Evolutionary conservation across 345 rosid species (phyloP).

Genomic region (Murraya koenigii): DNA sequence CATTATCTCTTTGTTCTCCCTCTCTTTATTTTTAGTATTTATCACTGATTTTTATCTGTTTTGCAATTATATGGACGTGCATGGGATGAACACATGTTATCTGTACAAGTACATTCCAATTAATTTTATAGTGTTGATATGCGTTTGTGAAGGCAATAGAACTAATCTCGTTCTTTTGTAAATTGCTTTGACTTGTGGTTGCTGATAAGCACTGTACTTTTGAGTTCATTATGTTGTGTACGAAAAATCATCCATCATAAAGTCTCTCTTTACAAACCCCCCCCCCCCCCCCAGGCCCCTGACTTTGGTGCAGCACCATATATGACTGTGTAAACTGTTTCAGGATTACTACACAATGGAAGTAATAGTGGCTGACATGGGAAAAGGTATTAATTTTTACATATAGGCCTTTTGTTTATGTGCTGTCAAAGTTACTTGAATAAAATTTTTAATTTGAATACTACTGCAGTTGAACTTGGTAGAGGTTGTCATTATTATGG

Average conservation of each 20-base stretch:
- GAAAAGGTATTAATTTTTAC: slow-evolving; percentile 50
- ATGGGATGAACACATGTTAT: background rate
- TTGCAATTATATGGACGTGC: background rate
- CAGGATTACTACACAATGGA: slow-evolving; percentile 71
- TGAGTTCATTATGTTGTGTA: background rate
- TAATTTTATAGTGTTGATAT: background rate
- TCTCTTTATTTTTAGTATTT: background rate
- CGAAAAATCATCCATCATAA: background rate
- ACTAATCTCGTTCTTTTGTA: background rate
- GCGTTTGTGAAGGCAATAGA: background rate
- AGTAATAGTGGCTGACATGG: slow-evolving; percentile 63
- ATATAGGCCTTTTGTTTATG: background rate
- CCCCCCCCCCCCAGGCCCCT: no score
- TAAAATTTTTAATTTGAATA: background rate
- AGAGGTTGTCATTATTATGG: background rate
- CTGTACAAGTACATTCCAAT: background rate
- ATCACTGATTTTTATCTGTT: background rate
- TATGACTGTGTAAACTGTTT: slow-evolving; percentile 16
- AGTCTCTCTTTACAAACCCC: no score
- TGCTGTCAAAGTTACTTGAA: background rate
- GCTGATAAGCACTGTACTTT: background rate
- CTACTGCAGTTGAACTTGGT: background rate
- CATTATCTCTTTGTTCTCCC: background rate
- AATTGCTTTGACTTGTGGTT: background rate
- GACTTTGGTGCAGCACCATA: background rate